These are phyloP conservation scores for Suhomyces ambrosiae DNA, from an alignment of 1,139 yeast species.

Conservation along the genomic window DNA sequence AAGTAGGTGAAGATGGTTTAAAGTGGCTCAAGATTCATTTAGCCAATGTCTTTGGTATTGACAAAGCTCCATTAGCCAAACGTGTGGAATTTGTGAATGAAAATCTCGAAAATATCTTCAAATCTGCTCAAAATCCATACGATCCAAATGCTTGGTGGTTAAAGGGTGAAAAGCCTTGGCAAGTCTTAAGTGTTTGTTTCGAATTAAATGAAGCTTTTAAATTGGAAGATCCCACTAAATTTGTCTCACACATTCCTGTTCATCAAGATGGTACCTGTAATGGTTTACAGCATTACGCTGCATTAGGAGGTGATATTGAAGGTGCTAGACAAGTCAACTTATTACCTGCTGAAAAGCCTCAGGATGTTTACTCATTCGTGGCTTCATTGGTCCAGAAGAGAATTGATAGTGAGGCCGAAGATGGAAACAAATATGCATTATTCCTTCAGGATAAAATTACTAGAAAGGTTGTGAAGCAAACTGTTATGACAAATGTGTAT, in stretches of 20 bases:
- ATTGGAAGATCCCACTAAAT: conserved; percentile 73
- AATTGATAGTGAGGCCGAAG: conserved; percentile 61
- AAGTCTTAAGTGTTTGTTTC: conserved; percentile 81
- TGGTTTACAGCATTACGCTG: conserved; percentile 97
- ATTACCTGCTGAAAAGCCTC: conserved; percentile 80
- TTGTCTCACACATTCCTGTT: conserved; percentile 79
- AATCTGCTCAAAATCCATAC: conserved; percentile 71
- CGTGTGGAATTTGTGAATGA: conserved; percentile 74
- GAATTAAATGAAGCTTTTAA: conserved; percentile 75
- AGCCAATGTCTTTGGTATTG: conserved; percentile 86
- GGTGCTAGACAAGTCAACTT: conserved; percentile 94
- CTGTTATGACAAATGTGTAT: conserved; percentile 98
- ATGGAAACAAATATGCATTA: conserved; percentile 55
- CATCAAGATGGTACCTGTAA: conserved; percentile 99
- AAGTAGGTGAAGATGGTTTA: conserved; percentile 73
- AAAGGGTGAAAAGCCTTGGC: conserved; percentile 94
- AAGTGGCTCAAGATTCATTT: conserved; percentile 89
- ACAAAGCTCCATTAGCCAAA: conserved; percentile 77
- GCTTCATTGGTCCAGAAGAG: conserved; percentile 67
- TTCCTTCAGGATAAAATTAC: conserved; percentile 63
- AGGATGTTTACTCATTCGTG: conserved; percentile 87
- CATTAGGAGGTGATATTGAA: conserved; percentile 92
- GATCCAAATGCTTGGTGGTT: conserved; percentile 74
- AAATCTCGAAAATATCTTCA: conserved; percentile 60
- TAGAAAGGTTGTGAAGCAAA: conserved; percentile 91